These are phyloP conservation scores for Dictyostelium purpureum DNA, from an alignment of 78 protist species.

Conservation along the genomic window DNA sequence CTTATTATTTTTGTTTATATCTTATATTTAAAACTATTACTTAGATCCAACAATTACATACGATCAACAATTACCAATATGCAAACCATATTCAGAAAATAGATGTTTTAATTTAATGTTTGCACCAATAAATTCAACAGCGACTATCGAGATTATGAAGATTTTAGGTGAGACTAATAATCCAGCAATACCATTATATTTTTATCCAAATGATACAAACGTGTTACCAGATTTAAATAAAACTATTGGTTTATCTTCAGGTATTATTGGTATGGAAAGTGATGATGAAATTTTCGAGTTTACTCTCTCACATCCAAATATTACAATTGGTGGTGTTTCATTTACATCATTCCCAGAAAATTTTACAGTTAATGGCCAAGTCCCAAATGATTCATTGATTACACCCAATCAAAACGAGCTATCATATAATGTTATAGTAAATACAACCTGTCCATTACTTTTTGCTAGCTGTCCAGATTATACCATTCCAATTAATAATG, in stretches of 20 bases:
- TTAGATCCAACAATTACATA: background rate
- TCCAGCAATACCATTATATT: background rate
- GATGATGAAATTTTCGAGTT: background rate
- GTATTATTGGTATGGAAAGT: conserved; percentile 3
- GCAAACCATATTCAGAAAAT: conserved; percentile 28
- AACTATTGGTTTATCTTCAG: background rate
- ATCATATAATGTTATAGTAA: background rate
- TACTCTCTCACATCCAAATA: conserved; percentile 44
- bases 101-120: conserved; percentile 55
- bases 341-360: background rate
- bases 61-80: conserved; percentile 13
- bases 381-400: background rate
- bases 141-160: conserved; percentile 10
- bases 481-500: background rate
- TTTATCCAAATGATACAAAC: background rate
- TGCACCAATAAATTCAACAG: conserved; percentile 41
- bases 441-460: conserved; percentile 48
- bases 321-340: conserved; percentile 33
- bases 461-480: conserved; percentile 19
- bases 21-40: background rate
- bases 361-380: background rate
- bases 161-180: background rate
- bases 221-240: background rate
- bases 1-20: background rate
- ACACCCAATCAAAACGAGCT: background rate